Base-by-base conservation (phyloP, 805 yeast genomes). In the Lachancea waltii region DNA sequence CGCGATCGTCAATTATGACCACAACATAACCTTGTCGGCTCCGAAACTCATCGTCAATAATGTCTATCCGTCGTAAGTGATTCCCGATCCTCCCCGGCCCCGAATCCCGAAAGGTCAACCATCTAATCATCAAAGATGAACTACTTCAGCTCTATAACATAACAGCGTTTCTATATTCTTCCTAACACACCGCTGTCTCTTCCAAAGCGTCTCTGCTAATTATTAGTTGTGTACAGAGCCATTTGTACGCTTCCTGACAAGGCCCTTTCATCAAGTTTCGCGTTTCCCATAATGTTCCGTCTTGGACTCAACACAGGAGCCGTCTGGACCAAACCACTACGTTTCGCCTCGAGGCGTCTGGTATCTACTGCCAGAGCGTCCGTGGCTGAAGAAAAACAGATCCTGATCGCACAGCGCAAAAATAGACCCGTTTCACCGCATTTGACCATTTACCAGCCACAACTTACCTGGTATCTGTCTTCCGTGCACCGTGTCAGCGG, bases 401-500 rank as follows among this genome's bases (percentile, higher is more conserved):
- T 87, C 40, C 73, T 90, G 45, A 72, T 77, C 40, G 77, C 79
- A 38, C 97, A 90, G 70, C 79, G 98, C 64, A 75, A 70, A 49
- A 75, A 77, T 67, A 81, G 98, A 68, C 97, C 97, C 23, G 65
- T 75, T 11, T 86, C 96, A 21, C 97, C 97, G 40, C 95, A 90
- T 63, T 71, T 90, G 58, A 67, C 79, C 45, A 89, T 92, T 59
- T 90, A 90, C 70, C 73, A 89, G 68, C 94, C 94, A 30, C 97
- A 92, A 69, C 60, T 90, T 48, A 85, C 97, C 17, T 75, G 82
- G 83, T 66, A 75, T 45, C 60, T 92, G 58, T 87, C 97, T 4
- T 69, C 81, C 17, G 63, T 81, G 47, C 97, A 90, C 67, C 81
- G 98, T 72, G 65, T 90, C 54, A 75, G 92, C 33, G 96, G 97